Evolutionary conservation across 2,329 filamentous ascomycete genomes (phyloP).

Genomic region (Geosmithia flava): DNA sequence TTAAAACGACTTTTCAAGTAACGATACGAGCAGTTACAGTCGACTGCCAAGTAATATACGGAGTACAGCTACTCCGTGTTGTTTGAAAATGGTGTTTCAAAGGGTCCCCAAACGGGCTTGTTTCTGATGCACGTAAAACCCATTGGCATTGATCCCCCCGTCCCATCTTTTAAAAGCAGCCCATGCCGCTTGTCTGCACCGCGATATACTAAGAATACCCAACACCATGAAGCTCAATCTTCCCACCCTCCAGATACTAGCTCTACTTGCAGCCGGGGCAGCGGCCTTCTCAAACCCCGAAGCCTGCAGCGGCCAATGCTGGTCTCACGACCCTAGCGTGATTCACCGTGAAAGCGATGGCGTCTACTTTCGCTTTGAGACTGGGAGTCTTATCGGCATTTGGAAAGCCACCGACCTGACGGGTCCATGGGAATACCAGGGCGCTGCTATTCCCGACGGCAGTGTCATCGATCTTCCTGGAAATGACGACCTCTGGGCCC

Average conservation of each 20-base stretch:
- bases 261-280: background rate
- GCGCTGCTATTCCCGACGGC: conserved; percentile 22
- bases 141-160: no score
- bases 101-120: no score
- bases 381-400: conserved; percentile 25
- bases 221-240: background rate
- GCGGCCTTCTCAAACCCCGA: conserved; percentile 16
- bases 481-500: conserved; percentile 26
- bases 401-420: conserved; percentile 20
- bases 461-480: conserved; percentile 25
- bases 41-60: no score
- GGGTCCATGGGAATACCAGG: conserved; percentile 29
- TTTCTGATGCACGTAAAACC: no score
- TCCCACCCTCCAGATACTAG: background rate
- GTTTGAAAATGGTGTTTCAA: no score
- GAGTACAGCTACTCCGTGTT: no score
- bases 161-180: no score
- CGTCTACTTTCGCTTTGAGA: conserved; percentile 29
- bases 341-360: conserved; percentile 22
- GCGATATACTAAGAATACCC: no score
- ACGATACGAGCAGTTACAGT: no score
- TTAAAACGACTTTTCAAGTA: no score
- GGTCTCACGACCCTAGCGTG: conserved; percentile 25
- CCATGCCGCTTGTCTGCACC: no score
- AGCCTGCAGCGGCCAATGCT: conserved; percentile 22